These are phyloP conservation scores for Penicillium oxalicum DNA, from an alignment of 2,329 filamentous ascomycete genomes.

Conservation along the genomic window DNA sequence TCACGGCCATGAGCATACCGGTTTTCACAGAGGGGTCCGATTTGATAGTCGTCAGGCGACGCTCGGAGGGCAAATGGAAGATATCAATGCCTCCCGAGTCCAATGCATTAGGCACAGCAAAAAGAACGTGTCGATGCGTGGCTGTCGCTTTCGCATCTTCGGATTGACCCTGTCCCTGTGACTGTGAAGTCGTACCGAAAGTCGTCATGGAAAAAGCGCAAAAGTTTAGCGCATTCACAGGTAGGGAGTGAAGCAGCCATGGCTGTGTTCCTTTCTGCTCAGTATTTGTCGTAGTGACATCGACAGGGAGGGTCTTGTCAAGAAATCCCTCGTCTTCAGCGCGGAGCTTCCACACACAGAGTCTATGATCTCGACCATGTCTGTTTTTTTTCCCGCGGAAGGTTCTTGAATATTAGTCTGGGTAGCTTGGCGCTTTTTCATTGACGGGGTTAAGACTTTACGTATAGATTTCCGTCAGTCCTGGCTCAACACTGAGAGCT, in stretches of 20 bases:
- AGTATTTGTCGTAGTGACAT: constrained; percentile 42
- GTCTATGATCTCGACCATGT: constrained; percentile 81
- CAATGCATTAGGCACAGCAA: constrained; percentile 76
- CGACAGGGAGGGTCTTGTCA: constrained; percentile 65
- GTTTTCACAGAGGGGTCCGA: constrained; percentile 41
- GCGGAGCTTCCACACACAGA: constrained; percentile 75
- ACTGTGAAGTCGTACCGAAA: constrained; percentile 12
- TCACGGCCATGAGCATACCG: constrained; percentile 81
- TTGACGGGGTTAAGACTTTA: constrained; percentile 41
- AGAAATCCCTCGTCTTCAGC: constrained; percentile 54
- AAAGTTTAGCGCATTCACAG: constrained; percentile 93
- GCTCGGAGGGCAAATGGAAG: constrained; percentile 71
- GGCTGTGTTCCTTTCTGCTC: constrained; percentile 53
- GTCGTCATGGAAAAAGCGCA: constrained; percentile 53
- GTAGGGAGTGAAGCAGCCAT: constrained; percentile 76
- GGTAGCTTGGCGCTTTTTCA: too few species aligned
- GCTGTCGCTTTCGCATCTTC: constrained; percentile 8
- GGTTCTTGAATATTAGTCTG: constrained; percentile 7
- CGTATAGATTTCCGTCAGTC: constrained; percentile 69
- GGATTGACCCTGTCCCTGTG: constrained; percentile 4
- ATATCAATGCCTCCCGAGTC: constrained; percentile 75
- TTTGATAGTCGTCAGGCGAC: constrained; percentile 56
- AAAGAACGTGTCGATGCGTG: constrained; percentile 44
- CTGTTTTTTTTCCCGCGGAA: constrained; percentile 42
- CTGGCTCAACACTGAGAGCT: constrained; percentile 48